phyloP scores from a whole-genome alignment of 225 moss, liverwort and hornwort species.

The Polytrichum commune region DNA sequence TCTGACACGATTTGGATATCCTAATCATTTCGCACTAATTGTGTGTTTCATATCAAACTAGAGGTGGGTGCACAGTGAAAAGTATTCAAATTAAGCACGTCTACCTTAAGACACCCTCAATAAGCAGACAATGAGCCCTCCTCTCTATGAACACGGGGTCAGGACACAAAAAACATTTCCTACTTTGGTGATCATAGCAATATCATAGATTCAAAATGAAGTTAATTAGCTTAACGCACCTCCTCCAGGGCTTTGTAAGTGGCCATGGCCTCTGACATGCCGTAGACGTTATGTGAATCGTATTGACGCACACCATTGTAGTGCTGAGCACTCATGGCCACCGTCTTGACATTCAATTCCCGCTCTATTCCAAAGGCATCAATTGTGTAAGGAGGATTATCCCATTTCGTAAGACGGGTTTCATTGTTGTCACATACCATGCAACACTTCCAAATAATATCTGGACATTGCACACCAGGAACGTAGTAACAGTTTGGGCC shows the following conservation, averaged over 20 bases:
- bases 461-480: slow-evolving; percentile 9
- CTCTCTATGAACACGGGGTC: too few relatives aligned
- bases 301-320: slow-evolving; percentile 55
- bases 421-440: slow-evolving; percentile 26
- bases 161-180: too few relatives aligned
- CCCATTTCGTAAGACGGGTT: slow-evolving; percentile 33
- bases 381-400: slow-evolving; percentile 76
- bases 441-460: slow-evolving; percentile 18
- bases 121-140: too few relatives aligned
- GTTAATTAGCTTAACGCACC: slow-evolving; percentile 1
- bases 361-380: slow-evolving; percentile 24
- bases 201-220: too few relatives aligned
- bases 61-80: too few relatives aligned
- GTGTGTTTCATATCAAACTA: too few relatives aligned
- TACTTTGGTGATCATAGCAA: too few relatives aligned
- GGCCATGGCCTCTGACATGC: slow-evolving; percentile 44
- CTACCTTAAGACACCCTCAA: too few relatives aligned
- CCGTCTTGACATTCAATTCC: slow-evolving; percentile 28
- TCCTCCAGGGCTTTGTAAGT: slow-evolving; percentile 40
- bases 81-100: too few relatives aligned
- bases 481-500: slow-evolving; percentile 44
- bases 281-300: slow-evolving; percentile 72
- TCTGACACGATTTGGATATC: too few relatives aligned
- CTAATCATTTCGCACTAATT: too few relatives aligned
- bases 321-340: slow-evolving; percentile 44